phyloP scores from a whole-genome alignment of 2,329 filamentous ascomycete genomes.

The Ceratocystiopsis brevicomis region DNA sequence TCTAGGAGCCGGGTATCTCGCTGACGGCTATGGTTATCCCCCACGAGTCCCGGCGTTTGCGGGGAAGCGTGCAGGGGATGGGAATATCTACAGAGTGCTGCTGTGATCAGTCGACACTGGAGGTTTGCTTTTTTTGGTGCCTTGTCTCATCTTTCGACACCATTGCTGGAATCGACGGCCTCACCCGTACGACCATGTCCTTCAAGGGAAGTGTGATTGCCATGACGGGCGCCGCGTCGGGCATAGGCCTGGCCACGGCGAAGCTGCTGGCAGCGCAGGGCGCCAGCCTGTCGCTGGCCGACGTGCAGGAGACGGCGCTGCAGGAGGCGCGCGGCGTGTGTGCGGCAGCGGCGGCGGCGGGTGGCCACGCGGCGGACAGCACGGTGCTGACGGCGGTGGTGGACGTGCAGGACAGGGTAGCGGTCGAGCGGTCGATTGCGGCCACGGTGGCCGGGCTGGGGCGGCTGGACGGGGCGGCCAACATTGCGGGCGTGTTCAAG shows the following conservation, averaged over 20 bases:
- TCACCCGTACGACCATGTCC: not conserved
- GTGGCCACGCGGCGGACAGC: constrained; percentile 2
- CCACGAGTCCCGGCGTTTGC: too few species aligned
- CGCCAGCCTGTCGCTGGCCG: constrained; percentile 25
- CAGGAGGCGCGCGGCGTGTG: constrained; percentile 4
- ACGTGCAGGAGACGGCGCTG: constrained; percentile 21
- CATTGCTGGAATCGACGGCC: too few species aligned
- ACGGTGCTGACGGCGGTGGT: constrained; percentile 1
- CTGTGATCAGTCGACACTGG: too few species aligned
- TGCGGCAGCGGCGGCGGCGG: not conserved
- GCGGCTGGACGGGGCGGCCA: constrained; percentile 33
- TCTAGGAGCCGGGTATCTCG: too few species aligned
- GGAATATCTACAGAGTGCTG: too few species aligned
- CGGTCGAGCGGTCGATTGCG: constrained; percentile 33
- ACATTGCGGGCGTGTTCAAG: constrained; percentile 31
- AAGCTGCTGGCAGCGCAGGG: constrained; percentile 22
- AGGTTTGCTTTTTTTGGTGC: too few species aligned
- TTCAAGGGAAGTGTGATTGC: constrained; percentile 4
- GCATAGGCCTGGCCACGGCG: constrained; percentile 28
- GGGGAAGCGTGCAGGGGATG: too few species aligned
- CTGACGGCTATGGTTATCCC: too few species aligned
- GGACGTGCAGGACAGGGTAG: constrained; percentile 6
- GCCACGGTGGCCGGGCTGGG: constrained; percentile 28
- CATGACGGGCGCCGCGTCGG: constrained; percentile 16
- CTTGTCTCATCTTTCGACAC: too few species aligned